Base-by-base conservation (phyloP, 306 rosid species). In the Cyclanthera cordifolia region DNA sequence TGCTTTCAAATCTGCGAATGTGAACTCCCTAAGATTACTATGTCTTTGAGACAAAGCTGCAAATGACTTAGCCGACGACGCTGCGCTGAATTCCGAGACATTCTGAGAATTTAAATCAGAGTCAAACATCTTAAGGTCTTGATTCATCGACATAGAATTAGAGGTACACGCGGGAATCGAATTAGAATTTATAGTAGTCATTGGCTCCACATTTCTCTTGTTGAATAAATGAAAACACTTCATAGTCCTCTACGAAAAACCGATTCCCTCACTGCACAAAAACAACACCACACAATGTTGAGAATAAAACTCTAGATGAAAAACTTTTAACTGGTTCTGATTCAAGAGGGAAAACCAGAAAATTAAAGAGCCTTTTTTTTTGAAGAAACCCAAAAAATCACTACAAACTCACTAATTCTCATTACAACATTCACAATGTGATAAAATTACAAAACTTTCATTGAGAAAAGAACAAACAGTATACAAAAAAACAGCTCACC, bases 41-140 rank as follows among this genome's bases (percentile, higher is more conserved):
- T 77, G 77, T 67, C 82, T 75, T 43, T 84, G 86, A 24, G 89
- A 84, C 79, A 84, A 51, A 47, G 69, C 68, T 46, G 84, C 82
- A 73, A 82, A 84, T 37, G 86, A 79, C 71, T 20, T 79, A 10
- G 67, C 55, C 32, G 89, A 84, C 17, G 89, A 82, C 46, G 75
- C 55, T 27, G 84, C 67, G 70, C 86, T 84, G 5, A 79, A 25
- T 30, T 84, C 89, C 24, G 86, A 82, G 53, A 71, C 79, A 74
- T 72, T 82, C 69, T 79, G 84, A 45, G 89, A 81, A 75, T 79
- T 73, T 30, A 68, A 58, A 30, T 81, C 89, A 19, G 84, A 79
- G 39, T 78, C 69, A 17, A 77, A 84, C 57, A 56, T 72, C 75
- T 78, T 80, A 2, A 70, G 69, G 65, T 83, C 83, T 4, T 72